A percentile compares a stretch with the other conserved stretches of the same genome.
These are phyloP conservation scores for Scenedesmus sp. DNA, from an alignment of 163 green algal genomes.

Conservation along the genomic window DNA sequence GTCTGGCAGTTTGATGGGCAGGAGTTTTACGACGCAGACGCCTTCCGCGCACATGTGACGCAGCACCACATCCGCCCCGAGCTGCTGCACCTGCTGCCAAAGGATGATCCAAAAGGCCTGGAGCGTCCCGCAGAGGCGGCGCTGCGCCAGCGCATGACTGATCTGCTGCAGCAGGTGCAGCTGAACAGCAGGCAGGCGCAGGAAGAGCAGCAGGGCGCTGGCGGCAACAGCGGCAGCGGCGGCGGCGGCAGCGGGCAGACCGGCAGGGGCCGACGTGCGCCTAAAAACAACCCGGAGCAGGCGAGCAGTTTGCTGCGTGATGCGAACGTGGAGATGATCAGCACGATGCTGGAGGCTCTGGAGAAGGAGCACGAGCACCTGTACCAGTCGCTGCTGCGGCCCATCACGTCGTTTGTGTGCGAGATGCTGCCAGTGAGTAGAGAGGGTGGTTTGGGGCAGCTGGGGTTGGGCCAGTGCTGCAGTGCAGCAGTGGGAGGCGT, in stretches of 20 bases:
- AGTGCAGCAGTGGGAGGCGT: not conserved
- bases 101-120: constrained; percentile 72
- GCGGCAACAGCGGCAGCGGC: constrained; percentile 6
- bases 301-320: constrained; percentile 59
- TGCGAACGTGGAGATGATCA: constrained; percentile 83
- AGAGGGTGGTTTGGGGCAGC: not conserved
- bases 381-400: constrained; percentile 68
- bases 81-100: constrained; percentile 76
- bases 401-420: constrained; percentile 80
- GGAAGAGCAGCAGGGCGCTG: constrained; percentile 59
- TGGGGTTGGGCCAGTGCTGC: not conserved
- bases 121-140: constrained; percentile 85
- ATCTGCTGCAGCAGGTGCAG: constrained; percentile 73
- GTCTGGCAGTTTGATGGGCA: constrained; percentile 60
- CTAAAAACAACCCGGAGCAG: not conserved
- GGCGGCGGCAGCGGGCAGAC: not conserved
- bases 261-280: not conserved
- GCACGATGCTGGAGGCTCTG: constrained; percentile 79
- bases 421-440: constrained; percentile 73
- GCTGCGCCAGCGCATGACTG: constrained; percentile 81
- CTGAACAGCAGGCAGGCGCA: constrained; percentile 46
- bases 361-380: constrained; percentile 81
- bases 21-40: constrained; percentile 70
- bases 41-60: constrained; percentile 75
- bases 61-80: constrained; percentile 74